Conservation (phyloP, 2,329 filamentous ascomycete species). For the Coniochaeta hoffmannii region DNA sequence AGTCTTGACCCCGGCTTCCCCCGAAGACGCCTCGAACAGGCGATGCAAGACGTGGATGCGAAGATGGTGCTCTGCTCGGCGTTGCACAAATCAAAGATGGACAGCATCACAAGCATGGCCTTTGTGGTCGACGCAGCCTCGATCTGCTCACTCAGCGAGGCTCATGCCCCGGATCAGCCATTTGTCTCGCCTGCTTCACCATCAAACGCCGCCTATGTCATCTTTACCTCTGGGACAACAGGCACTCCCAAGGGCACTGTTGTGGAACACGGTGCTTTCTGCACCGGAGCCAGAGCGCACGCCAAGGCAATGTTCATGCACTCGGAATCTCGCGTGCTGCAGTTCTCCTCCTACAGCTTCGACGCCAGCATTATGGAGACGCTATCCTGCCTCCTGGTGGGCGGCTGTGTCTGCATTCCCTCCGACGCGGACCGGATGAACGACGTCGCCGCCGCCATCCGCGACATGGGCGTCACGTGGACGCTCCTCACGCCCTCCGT, state of each 20-base stretch:
- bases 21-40: background rate
- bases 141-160: background rate
- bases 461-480: constrained; percentile 17
- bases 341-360: background rate
- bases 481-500: constrained; percentile 21
- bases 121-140: constrained; percentile 9
- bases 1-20: constrained; percentile 3
- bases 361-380: constrained; percentile 14
- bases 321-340: background rate
- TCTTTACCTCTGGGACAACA: constrained; percentile 3
- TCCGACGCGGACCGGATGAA: constrained; percentile 28
- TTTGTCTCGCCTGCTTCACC: background rate
- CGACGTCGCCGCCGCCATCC: constrained; percentile 24
- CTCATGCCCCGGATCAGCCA: background rate
- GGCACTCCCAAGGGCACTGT: constrained; percentile 4
- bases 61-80: constrained; percentile 1
- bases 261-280: constrained; percentile 1
- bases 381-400: constrained; percentile 5
- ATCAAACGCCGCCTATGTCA: constrained; percentile 4
- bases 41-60: background rate
- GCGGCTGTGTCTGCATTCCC: constrained; percentile 26
- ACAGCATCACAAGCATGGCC: background rate
- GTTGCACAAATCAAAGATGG: constrained; percentile 8
- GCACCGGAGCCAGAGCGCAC: background rate
- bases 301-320: constrained; percentile 2